phyloP scores from a whole-genome alignment of 495 filamentous ascomycete genomes.

The Poronia punctata region DNA sequence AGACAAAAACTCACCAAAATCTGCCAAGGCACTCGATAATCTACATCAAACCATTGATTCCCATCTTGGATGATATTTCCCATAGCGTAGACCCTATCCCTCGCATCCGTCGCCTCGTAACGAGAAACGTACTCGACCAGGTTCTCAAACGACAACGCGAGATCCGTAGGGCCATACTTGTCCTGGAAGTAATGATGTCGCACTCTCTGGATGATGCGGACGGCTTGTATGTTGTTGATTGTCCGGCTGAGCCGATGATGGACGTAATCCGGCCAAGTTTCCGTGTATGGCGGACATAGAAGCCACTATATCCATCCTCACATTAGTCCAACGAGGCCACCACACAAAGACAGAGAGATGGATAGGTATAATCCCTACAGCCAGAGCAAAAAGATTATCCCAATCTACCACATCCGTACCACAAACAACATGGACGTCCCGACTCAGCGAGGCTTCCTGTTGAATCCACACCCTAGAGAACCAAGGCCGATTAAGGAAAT shows the following conservation, averaged over 20 bases:
- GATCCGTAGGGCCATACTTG: background rate
- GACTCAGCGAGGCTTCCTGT: slow-evolving; percentile 18
- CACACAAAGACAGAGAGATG: background rate
- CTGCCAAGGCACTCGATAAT: slow-evolving; percentile 13
- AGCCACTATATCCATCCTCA: slow-evolving; percentile 5
- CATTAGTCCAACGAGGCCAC: background rate
- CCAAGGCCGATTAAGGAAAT: slow-evolving; percentile 15
- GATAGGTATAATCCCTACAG: background rate
- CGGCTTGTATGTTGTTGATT: slow-evolving; percentile 12
- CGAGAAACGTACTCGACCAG: slow-evolving; percentile 1
- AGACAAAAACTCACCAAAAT: slow-evolving; percentile 6
- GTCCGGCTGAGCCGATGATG: slow-evolving; percentile 5
- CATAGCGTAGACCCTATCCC: slow-evolving; percentile 10
- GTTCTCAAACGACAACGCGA: background rate
- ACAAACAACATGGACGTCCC: slow-evolving; percentile 7
- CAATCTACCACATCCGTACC: slow-evolving; percentile 9
- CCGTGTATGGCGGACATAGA: slow-evolving; percentile 9
- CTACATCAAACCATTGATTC: slow-evolving; percentile 12
- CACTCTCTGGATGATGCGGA: slow-evolving; percentile 10
- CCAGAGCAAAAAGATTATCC: slow-evolving; percentile 13
- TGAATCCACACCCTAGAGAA: slow-evolving; percentile 21
- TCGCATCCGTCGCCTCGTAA: slow-evolving; percentile 13
- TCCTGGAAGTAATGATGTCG: slow-evolving; percentile 4
- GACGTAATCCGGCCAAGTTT: slow-evolving; percentile 12
- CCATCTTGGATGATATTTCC: slow-evolving; percentile 8